phyloP scores from a whole-genome alignment of 2,329 filamentous ascomycete genomes.

The Fusarium tanahbumbuense region DNA sequence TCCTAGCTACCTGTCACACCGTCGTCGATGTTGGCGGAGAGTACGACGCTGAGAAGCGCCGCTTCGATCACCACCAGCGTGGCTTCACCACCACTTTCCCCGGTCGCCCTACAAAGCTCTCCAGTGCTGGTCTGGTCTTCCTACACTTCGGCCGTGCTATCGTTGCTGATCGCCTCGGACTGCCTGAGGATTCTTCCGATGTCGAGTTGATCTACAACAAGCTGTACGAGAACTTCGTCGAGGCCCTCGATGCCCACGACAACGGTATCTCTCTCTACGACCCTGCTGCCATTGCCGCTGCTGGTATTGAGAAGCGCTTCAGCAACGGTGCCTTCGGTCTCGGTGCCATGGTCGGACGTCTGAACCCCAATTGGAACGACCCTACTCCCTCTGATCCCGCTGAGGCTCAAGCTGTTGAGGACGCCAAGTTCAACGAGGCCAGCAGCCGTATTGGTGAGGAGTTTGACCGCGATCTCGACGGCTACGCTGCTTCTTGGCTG shows the following conservation, averaged over 20 bases:
- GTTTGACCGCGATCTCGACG: slow-evolving; percentile 83
- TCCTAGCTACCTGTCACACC: slow-evolving; percentile 86
- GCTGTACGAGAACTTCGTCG: slow-evolving; percentile 92
- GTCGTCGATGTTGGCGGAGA: slow-evolving; percentile 98
- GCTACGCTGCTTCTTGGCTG: slow-evolving; percentile 82
- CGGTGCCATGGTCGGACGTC: slow-evolving; percentile 81
- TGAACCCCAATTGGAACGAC: slow-evolving; percentile 87
- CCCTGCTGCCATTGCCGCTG: slow-evolving; percentile 72
- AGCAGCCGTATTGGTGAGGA: slow-evolving; percentile 88
- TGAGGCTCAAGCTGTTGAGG: slow-evolving; percentile 77
- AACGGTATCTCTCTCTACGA: slow-evolving; percentile 92
- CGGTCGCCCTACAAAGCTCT: slow-evolving; percentile 85
- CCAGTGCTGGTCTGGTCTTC: slow-evolving; percentile 92
- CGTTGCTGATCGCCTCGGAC: slow-evolving; percentile 68
- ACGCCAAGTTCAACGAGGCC: slow-evolving; percentile 81
- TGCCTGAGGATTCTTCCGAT: slow-evolving; percentile 71
- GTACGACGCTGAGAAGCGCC: slow-evolving; percentile 80
- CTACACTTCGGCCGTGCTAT: slow-evolving; percentile 93
- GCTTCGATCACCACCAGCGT: slow-evolving; percentile 98
- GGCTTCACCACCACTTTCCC: slow-evolving; percentile 89
- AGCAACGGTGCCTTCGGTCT: slow-evolving; percentile 85
- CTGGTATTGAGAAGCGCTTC: slow-evolving; percentile 84
- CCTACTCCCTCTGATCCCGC: slow-evolving; percentile 61
- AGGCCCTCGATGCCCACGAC: slow-evolving; percentile 97
- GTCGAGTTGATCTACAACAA: slow-evolving; percentile 85